Evolutionary conservation across 805 yeast genomes (phyloP).

Genomic region (Ogataea angusta): DNA sequence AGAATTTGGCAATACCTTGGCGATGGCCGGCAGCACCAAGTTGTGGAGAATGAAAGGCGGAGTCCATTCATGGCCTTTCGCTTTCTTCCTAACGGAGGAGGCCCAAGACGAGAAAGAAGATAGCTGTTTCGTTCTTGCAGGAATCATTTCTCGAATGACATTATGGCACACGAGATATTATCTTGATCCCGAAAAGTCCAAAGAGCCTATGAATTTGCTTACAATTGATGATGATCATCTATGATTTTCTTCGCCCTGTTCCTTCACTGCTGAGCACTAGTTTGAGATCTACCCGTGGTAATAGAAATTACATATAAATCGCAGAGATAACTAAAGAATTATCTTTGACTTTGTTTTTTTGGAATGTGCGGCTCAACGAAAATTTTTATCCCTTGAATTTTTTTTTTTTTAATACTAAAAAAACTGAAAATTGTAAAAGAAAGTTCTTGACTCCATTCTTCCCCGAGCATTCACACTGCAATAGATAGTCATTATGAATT

Average conservation of each 20-base stretch:
- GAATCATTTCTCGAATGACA: slow-evolving; percentile 41
- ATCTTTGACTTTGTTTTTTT: neutral
- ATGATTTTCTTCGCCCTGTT: slow-evolving; percentile 2
- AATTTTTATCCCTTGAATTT: neutral
- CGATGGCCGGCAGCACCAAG: slow-evolving; percentile 31
- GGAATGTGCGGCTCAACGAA: slow-evolving; percentile 7
- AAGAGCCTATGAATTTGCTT: slow-evolving; percentile 33
- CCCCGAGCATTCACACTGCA: neutral
- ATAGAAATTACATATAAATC: too few relatives aligned
- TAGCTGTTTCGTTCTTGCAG: slow-evolving; percentile 38
- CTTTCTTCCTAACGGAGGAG: slow-evolving; percentile 39
- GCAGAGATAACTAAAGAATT: too few relatives aligned
- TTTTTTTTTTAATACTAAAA: too few relatives aligned
- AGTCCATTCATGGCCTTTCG: slow-evolving; percentile 49
- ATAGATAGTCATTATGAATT: neutral
- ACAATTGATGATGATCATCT: slow-evolving; percentile 34
- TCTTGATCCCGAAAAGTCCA: slow-evolving; percentile 21
- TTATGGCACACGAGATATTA: slow-evolving; percentile 38
- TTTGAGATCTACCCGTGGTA: too few relatives aligned
- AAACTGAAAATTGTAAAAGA: neutral
- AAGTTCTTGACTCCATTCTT: neutral
- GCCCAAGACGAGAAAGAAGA: slow-evolving; percentile 41
- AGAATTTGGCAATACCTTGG: slow-evolving; percentile 28
- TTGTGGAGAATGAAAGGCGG: slow-evolving; percentile 33
- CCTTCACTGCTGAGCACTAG: too few relatives aligned